Evolutionary conservation across 164 flowering plant species (phyloP).

Genomic region (Akebia trifoliata): DNA sequence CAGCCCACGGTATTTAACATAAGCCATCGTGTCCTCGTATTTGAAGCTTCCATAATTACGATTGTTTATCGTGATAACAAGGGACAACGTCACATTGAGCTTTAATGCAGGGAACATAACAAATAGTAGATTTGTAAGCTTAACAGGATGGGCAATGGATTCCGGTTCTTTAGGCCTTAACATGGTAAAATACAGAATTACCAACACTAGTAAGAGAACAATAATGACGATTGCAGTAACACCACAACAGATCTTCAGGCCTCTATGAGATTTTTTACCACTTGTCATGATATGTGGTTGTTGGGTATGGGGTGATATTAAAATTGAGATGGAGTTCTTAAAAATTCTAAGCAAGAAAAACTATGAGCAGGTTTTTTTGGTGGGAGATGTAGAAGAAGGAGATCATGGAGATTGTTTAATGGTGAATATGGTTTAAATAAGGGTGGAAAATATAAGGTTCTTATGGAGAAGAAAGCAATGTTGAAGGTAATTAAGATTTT

Average conservation of each 20-base stretch:
- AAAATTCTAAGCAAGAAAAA: background rate
- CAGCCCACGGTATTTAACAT: conserved; percentile 25
- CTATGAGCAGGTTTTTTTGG: background rate
- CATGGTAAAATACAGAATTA: conserved; percentile 28
- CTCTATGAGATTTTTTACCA: conserved; percentile 4
- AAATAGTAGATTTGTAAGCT: conserved; percentile 11
- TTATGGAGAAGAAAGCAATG: conserved; percentile 2
- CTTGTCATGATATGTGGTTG: conserved; percentile 1
- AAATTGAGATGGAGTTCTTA: background rate
- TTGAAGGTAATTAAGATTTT: background rate
- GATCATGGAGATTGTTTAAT: conserved; percentile 3
- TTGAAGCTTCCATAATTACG: conserved; percentile 40
- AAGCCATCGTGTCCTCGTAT: conserved; percentile 20
- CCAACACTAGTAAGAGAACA: conserved; percentile 15
- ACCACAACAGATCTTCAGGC: conserved; percentile 23
- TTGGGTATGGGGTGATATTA: background rate
- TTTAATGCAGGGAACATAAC: conserved; percentile 11
- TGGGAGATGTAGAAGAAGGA: no score
- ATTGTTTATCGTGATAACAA: conserved; percentile 25
- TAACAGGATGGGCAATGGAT: conserved; percentile 18
- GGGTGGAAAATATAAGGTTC: background rate
- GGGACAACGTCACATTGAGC: conserved; percentile 28
- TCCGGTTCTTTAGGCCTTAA: conserved; percentile 36
- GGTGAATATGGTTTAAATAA: background rate
- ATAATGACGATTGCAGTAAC: conserved; percentile 16